Percentiles rank a stretch among this genome's conserved stretches.
phyloP scores from a whole-genome alignment of 2,329 filamentous ascomycete genomes.

The Colletotrichum salicis region DNA sequence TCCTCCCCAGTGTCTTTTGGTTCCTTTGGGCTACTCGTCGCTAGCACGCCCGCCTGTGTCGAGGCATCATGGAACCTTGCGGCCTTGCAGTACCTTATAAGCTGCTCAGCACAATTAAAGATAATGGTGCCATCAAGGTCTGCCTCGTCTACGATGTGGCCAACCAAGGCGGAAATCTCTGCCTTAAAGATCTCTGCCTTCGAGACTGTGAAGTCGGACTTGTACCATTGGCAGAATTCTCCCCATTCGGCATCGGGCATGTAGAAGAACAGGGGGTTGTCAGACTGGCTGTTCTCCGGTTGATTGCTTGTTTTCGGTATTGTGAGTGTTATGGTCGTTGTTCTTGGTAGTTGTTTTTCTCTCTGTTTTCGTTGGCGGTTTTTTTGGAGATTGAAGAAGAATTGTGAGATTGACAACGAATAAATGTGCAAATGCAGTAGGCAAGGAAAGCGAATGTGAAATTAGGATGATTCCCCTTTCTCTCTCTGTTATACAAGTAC shows the following conservation, averaged over 20 bases:
- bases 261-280: constrained; percentile 43
- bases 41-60: constrained; percentile 40
- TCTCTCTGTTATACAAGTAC: no score
- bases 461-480: no score
- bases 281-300: not conserved
- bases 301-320: no score
- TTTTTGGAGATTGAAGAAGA: no score
- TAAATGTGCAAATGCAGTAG: no score
- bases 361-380: no score
- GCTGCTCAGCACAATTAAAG: constrained; percentile 52
- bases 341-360: no score
- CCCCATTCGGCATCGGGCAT: constrained; percentile 44
- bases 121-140: constrained; percentile 37
- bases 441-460: no score
- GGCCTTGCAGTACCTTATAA: constrained; percentile 56
- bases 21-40: constrained; percentile 40
- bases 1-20: constrained; percentile 45
- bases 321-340: no score
- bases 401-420: no score
- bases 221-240: constrained; percentile 50
- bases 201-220: constrained; percentile 41
- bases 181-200: constrained; percentile 42
- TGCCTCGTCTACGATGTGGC: constrained; percentile 37
- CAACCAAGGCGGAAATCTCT: constrained; percentile 43
- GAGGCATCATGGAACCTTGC: constrained; percentile 45